Percentiles rank a stretch among this genome's conserved stretches.
Conservation (phyloP, 2,329 filamentous ascomycete genomes). For the Apiospora marii region DNA sequence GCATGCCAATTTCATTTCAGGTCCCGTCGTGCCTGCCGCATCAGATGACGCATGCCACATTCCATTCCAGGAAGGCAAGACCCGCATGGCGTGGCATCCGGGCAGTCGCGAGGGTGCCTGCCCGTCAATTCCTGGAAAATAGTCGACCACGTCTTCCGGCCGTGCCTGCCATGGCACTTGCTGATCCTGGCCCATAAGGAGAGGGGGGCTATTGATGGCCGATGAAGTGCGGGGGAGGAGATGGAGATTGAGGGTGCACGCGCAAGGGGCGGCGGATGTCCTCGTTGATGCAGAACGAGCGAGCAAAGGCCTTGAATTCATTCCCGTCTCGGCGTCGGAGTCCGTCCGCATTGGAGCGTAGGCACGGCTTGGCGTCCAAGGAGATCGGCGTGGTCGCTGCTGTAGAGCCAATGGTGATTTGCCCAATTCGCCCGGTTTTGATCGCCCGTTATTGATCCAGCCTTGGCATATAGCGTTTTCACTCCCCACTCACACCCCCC, state of each 20-base stretch:
- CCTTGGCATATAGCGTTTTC: background rate
- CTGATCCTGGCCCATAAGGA: background rate
- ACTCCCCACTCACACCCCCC: slow-evolving; percentile 1
- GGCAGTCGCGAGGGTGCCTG: background rate
- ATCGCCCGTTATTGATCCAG: background rate
- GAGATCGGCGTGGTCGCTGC: background rate
- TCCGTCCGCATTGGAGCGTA: slow-evolving; percentile 5
- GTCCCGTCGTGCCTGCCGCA: background rate
- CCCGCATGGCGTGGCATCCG: slow-evolving; percentile 10
- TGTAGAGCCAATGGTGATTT: background rate
- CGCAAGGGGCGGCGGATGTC: background rate
- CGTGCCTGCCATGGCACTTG: background rate
- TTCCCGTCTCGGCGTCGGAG: slow-evolving; percentile 13
- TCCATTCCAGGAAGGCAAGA: slow-evolving; percentile 7
- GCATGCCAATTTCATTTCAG: background rate
- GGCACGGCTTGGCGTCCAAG: slow-evolving; percentile 4
- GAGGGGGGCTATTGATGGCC: background rate
- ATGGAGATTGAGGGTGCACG: background rate
- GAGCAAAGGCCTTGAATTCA: background rate
- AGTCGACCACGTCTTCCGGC: background rate
- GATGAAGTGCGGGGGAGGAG: background rate
- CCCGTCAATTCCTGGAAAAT: slow-evolving; percentile 14
- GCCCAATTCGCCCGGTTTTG: background rate
- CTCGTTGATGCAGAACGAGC: background rate
- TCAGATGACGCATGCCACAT: slow-evolving; percentile 8